A percentile compares a stretch with the other conserved stretches of the same genome.
phyloP scores from a whole-genome alignment of 73 alveolate species.

The Stentor roeselii region DNA sequence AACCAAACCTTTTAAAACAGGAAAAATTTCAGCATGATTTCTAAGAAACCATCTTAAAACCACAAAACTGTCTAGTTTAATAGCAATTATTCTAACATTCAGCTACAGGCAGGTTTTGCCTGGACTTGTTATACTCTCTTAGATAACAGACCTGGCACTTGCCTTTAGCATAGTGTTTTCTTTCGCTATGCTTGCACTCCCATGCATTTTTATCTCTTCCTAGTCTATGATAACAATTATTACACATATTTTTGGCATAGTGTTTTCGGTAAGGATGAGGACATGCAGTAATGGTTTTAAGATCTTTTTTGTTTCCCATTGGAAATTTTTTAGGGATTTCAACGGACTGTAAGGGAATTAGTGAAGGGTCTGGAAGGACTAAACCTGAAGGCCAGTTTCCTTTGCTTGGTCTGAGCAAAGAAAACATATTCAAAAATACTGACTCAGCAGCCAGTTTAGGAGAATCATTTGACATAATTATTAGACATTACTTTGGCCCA shows the following conservation, averaged over 20 bases:
- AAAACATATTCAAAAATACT: background rate
- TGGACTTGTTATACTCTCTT: background rate
- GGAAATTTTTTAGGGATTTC: background rate
- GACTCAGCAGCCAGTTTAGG: too few species aligned
- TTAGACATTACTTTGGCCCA: too few species aligned
- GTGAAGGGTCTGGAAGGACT: background rate
- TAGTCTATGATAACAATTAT: constrained; percentile 2
- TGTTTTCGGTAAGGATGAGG: constrained; percentile 15
- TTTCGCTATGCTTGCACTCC: background rate
- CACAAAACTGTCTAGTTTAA: too few species aligned
- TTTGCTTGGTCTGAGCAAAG: background rate
- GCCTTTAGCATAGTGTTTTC: constrained; percentile 26
- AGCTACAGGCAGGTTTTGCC: background rate
- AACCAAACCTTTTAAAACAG: too few species aligned
- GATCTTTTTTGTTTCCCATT: background rate
- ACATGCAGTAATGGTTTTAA: constrained; percentile 12
- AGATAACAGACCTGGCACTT: constrained; percentile 12
- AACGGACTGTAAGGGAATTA: background rate
- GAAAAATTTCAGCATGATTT: too few species aligned
- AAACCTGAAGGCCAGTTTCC: constrained; percentile 9
- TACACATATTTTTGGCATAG: constrained; percentile 26
- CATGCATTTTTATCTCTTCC: constrained; percentile 22
- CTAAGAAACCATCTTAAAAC: too few species aligned
- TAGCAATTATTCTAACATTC: too few species aligned
- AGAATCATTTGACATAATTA: too few species aligned